Evolutionary conservation across 2,329 filamentous ascomycete genomes (phyloP).

Genomic region (Epicoccum sorghinum): DNA sequence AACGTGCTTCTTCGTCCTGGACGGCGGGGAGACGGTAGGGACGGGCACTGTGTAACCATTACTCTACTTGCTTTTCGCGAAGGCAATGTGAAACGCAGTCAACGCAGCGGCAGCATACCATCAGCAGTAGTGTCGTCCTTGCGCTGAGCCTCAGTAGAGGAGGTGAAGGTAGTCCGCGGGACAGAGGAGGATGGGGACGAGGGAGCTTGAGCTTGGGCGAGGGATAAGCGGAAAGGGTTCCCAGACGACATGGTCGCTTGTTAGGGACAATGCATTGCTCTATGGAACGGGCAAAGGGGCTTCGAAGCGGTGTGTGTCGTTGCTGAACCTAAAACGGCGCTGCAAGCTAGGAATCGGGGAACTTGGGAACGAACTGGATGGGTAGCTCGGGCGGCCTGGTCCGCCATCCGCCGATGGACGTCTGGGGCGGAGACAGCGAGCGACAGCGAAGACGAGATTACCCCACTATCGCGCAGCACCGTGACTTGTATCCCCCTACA

Average conservation of each 20-base stretch:
- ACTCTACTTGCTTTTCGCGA: slow-evolving; percentile 32
- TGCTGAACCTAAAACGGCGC: slow-evolving; percentile 13
- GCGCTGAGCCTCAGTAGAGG: slow-evolving; percentile 28
- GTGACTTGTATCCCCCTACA: slow-evolving; percentile 10
- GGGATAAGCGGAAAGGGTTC: slow-evolving; percentile 49
- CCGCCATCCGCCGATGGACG: slow-evolving; percentile 7
- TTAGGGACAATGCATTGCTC: slow-evolving; percentile 48
- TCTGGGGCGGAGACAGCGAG: slow-evolving; percentile 16
- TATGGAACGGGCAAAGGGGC: slow-evolving; percentile 21
- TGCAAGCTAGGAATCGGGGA: not conserved
- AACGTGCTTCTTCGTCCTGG: slow-evolving; percentile 65
- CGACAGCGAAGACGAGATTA: slow-evolving; percentile 20
- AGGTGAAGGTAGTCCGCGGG: slow-evolving; percentile 36
- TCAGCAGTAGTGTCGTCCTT: slow-evolving; percentile 30
- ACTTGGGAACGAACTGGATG: too few species aligned
- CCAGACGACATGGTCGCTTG: slow-evolving; percentile 46
- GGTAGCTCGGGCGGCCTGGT: too few species aligned
- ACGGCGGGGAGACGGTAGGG: slow-evolving; percentile 27
- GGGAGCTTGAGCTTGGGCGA: slow-evolving; percentile 29
- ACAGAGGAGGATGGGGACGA: slow-evolving; percentile 17
- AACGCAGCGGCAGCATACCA: slow-evolving; percentile 39
- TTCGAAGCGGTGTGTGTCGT: slow-evolving; percentile 27
- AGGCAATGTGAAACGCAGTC: slow-evolving; percentile 19
- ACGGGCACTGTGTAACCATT: slow-evolving; percentile 44
- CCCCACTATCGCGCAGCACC: slow-evolving; percentile 24